Base-by-base conservation (phyloP, 1,284 basidiomycete species). In the Moesziomyces aphidis region DNA sequence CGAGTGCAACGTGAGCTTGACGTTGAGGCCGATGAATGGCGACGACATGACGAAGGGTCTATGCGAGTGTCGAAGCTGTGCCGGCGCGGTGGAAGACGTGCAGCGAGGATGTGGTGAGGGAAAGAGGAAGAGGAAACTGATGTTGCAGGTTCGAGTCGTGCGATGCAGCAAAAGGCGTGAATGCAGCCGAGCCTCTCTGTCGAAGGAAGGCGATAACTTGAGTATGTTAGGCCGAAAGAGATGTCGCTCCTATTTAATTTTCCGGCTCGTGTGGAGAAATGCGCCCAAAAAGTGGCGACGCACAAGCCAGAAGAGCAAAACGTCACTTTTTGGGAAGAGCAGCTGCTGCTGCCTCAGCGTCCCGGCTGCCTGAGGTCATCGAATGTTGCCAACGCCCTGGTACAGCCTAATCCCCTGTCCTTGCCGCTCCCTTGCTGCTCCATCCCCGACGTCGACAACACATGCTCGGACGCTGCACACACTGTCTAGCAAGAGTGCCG, bases 1-100 rank as follows among this genome's bases (percentile, higher is more conserved):
- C 7, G 71, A 65, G 50, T 73, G 65, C 39, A 73, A 47, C 7
- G 71, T 61, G 39, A 73, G 58, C 58, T 73, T 73, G 46, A 73
- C 71, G 8, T 61, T 54, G 11, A 73, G 65, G 52, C 71, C 71
- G 23, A 73, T 65, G 52, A 73, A 73, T 47, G 54, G 55, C 26
- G 71, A 73, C 49, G 65, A 69, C 71, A 73, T 73, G 13, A 9
- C 55, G 39, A 7, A 5, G 39, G 3, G 39, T 42, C 17, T 42
- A 19, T 34, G 34, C 17, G 28, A 39, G 11, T 51, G 44, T 22
- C 6, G 22, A 11, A 21, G 26, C 34, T 22, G 15, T 5, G 23
- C n/a, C 11, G 19, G 10, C 28, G 22, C 10, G 9, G 11, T 23
- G 5, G 5, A 22, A 10, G 28, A n/a, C 5, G 28, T 26, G 42